Conservation (phyloP, 1,139 yeast genomes). For the Debaryomycetaceae sp. region DNA sequence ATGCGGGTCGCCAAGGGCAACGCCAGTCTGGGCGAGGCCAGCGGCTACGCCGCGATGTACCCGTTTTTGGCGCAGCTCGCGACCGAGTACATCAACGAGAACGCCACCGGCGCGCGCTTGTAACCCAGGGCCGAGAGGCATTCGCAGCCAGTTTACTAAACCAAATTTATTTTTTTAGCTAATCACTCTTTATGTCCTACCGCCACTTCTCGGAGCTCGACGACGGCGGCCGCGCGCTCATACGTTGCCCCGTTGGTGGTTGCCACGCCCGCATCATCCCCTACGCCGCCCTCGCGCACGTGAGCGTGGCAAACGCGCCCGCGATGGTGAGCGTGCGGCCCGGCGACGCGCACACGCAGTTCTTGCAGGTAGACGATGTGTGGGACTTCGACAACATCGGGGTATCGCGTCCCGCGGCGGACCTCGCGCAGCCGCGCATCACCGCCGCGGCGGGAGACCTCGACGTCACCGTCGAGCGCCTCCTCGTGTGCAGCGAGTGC, state of each 20-base stretch:
- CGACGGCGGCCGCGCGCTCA: not conserved
- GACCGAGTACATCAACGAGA: slow-evolving; percentile 11
- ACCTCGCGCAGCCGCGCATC: slow-evolving; percentile 17
- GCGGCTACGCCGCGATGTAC: slow-evolving; percentile 38
- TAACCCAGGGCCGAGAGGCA: no score
- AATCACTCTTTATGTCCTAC: slow-evolving; percentile 3
- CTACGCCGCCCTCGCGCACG: slow-evolving; percentile 12
- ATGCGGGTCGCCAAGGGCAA: slow-evolving; percentile 55
- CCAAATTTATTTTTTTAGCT: not conserved
- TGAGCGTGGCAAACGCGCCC: slow-evolving; percentile 25
- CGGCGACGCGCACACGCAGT: slow-evolving; percentile 1
- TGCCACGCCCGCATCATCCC: slow-evolving; percentile 36
- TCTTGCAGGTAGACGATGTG: slow-evolving; percentile 36
- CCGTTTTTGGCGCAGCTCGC: slow-evolving; percentile 42
- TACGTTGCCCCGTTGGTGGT: slow-evolving; percentile 33
- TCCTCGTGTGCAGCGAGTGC: slow-evolving; percentile 67
- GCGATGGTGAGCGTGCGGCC: slow-evolving; percentile 22
- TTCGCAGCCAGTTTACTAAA: no score
- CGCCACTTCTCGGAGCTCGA: slow-evolving; percentile 1
- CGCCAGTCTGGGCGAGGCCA: slow-evolving; percentile 58
- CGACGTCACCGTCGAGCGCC: slow-evolving; percentile 38
- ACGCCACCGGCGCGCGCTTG: no score
- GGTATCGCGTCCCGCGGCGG: slow-evolving; percentile 50
- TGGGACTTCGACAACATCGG: slow-evolving; percentile 81
- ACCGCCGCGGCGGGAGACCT: slow-evolving; percentile 13